Percentiles rank a stretch among this genome's conserved stretches.
phyloP scores from a whole-genome alignment of 805 yeast genomes.

The Cyberlindnera mississippiensis region DNA sequence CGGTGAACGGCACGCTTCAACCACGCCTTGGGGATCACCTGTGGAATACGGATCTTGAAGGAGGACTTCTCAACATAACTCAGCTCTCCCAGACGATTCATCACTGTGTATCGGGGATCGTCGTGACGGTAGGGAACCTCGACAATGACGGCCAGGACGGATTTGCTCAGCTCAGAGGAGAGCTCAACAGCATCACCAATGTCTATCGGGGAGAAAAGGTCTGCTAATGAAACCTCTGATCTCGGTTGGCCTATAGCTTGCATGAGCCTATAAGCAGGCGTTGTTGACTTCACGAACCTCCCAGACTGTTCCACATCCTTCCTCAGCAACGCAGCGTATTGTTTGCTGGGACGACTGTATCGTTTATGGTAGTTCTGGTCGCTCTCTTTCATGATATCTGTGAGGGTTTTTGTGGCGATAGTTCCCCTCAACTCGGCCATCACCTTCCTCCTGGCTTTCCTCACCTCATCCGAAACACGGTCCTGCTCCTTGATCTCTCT shows the following conservation, averaged over 20 bases:
- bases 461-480: too few species aligned
- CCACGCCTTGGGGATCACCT: constrained; percentile 41
- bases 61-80: constrained; percentile 41
- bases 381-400: constrained; percentile 9
- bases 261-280: constrained; percentile 2
- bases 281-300: too few species aligned
- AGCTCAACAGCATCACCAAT: constrained; percentile 65
- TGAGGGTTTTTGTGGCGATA: constrained; percentile 5
- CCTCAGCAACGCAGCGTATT: constrained; percentile 8
- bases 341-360: constrained; percentile 11
- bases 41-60: constrained; percentile 52
- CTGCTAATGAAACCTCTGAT: constrained; percentile 1
- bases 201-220: constrained; percentile 21
- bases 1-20: constrained; percentile 26
- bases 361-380: constrained; percentile 5
- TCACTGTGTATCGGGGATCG: constrained; percentile 54
- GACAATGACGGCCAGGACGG: constrained; percentile 50
- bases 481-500: too few species aligned
- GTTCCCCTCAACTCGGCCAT: constrained; percentile 19
- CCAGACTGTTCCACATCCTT: too few species aligned
- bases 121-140: constrained; percentile 45
- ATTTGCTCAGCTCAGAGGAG: constrained; percentile 36
- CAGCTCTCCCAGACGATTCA: constrained; percentile 55
- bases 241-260: constrained; percentile 2
- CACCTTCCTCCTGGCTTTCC: constrained; percentile 12